Percentiles rank a stretch among this genome's conserved stretches.
phyloP scores from a whole-genome alignment of 352 stramenopile genomes.

The Phytophthora multivora region DNA sequence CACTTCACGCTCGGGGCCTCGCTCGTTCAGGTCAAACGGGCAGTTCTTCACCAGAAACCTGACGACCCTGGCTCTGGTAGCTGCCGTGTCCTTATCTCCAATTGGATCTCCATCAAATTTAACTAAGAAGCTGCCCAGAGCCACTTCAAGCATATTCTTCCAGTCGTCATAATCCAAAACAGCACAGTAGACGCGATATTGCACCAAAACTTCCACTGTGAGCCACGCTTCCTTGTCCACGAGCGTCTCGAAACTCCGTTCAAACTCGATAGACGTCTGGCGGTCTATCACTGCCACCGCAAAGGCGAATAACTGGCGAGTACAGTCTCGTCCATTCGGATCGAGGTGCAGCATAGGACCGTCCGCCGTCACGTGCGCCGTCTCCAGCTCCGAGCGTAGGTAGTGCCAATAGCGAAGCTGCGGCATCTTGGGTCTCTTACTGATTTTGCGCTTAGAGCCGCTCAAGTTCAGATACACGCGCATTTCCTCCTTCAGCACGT shows the following conservation, averaged over 20 bases:
- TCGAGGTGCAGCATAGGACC: slow-evolving; percentile 72
- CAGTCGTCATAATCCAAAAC: slow-evolving; percentile 58
- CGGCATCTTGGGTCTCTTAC: slow-evolving; percentile 38
- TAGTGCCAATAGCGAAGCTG: slow-evolving; percentile 63
- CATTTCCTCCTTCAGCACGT: slow-evolving; percentile 54
- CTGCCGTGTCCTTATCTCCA: slow-evolving; percentile 22
- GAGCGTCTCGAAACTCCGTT: slow-evolving; percentile 34
- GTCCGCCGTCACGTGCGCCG: slow-evolving; percentile 49
- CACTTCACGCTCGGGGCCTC: slow-evolving; percentile 18
- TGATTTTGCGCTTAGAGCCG: slow-evolving; percentile 35
- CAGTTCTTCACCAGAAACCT: slow-evolving; percentile 57
- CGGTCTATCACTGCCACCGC: slow-evolving; percentile 53
- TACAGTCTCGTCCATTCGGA: slow-evolving; percentile 65
- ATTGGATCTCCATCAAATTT: slow-evolving; percentile 12
- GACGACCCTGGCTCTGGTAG: slow-evolving; percentile 44
- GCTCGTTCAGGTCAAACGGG: slow-evolving; percentile 55
- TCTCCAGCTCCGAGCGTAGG: slow-evolving; percentile 63
- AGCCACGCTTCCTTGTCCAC: slow-evolving; percentile 80
- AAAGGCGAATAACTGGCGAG: slow-evolving; percentile 66
- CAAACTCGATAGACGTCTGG: slow-evolving; percentile 23
- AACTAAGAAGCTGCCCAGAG: slow-evolving; percentile 52
- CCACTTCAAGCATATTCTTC: slow-evolving; percentile 61
- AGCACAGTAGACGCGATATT: slow-evolving; percentile 72
- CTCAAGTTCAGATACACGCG: slow-evolving; percentile 40
- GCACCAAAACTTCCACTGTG: slow-evolving; percentile 55